These are phyloP conservation scores for Chaetoceros muelleri DNA, from an alignment of 108 stramenopile genomes.

Conservation along the genomic window DNA sequence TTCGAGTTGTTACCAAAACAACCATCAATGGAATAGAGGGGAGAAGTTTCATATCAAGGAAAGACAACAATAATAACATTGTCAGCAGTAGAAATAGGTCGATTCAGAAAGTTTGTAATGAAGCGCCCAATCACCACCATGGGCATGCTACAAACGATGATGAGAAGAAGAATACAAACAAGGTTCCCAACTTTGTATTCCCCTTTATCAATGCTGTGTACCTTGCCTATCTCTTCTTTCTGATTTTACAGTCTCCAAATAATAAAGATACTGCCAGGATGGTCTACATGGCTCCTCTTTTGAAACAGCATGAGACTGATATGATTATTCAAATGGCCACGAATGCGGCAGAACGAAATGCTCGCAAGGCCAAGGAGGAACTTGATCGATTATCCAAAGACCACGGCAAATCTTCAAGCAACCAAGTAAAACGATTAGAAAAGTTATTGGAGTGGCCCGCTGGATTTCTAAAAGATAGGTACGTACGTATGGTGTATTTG, in stretches of 20 bases:
- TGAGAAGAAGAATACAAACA: not conserved
- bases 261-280: constrained; percentile 35
- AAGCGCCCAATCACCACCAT: too few relatives aligned
- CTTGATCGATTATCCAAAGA: constrained; percentile 1
- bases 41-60: not conserved
- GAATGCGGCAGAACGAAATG: constrained; percentile 26
- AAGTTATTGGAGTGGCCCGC: not conserved
- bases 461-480: not conserved
- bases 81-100: too few relatives aligned
- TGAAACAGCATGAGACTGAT: constrained; percentile 46
- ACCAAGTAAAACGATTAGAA: not conserved
- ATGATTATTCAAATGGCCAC: constrained; percentile 38
- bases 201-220: constrained; percentile 1
- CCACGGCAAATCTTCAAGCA: not conserved
- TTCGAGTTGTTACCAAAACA: not conserved
- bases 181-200: not conserved
- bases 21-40: not conserved
- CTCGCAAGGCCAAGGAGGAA: constrained; percentile 3
- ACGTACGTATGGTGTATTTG: constrained; percentile 5
- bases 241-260: constrained; percentile 26
- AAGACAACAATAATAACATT: not conserved
- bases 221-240: constrained; percentile 1
- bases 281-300: constrained; percentile 34
- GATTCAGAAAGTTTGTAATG: too few relatives aligned
- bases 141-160: not conserved